Evolutionary conservation across 768 basidiomycete species (phyloP).

Genomic region (Phlebiopsis gigantea): DNA sequence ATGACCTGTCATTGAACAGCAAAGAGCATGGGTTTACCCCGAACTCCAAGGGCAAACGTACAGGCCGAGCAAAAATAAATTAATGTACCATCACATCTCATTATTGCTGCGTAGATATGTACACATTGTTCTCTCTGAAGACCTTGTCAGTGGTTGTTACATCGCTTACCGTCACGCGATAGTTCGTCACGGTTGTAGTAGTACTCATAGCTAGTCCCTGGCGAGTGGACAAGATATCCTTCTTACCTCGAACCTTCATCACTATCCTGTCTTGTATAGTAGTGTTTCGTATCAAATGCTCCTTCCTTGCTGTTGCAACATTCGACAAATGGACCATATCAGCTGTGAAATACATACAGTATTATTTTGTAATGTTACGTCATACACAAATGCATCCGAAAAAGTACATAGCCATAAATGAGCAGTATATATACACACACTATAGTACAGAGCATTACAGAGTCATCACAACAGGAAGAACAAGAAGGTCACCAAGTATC

Average conservation of each 20-base stretch:
- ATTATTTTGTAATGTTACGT: constrained; percentile 2
- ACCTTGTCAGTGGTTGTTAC: background rate
- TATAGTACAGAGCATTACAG: constrained; percentile 2
- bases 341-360: background rate
- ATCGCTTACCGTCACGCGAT: background rate
- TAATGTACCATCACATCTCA: constrained; percentile 7
- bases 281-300: background rate
- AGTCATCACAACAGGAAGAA: background rate
- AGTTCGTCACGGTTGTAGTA: background rate
- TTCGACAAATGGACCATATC: background rate
- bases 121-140: background rate
- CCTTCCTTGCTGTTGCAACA: background rate
- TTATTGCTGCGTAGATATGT: constrained; percentile 8
- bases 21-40: background rate
- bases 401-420: constrained; percentile 8
- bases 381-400: background rate
- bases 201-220: background rate
- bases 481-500: background rate
- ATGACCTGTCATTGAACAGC: constrained; percentile 19
- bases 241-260: background rate
- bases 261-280: background rate
- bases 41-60: background rate
- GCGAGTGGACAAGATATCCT: constrained; percentile 8
- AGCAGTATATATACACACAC: constrained; percentile 7
- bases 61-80: background rate